Conservation (phyloP, 345 rosid species). For the Arabidopsis suecica region DNA sequence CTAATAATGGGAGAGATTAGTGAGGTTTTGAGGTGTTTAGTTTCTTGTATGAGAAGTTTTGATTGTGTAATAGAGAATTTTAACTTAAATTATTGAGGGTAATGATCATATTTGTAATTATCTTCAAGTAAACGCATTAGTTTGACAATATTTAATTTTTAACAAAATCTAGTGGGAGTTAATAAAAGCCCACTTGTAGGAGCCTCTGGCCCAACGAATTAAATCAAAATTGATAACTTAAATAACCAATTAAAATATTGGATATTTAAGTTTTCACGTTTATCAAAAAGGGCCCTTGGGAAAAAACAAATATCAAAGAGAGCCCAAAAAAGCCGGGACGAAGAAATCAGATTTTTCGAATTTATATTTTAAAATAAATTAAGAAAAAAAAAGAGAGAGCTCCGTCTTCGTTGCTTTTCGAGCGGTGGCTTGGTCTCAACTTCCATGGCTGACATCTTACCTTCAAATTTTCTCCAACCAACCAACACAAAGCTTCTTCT, state of each 20-base stretch:
- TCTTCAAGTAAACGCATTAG: no score
- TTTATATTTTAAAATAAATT: background rate
- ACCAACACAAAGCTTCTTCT: background rate
- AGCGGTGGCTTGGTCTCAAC: slow-evolving; percentile 38
- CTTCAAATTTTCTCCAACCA: slow-evolving; percentile 5
- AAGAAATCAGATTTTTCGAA: background rate
- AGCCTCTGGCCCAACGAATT: background rate
- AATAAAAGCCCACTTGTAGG: background rate
- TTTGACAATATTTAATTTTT: no score
- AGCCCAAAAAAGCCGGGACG: slow-evolving; percentile 5
- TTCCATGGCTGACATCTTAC: slow-evolving; percentile 40
- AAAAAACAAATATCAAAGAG: background rate
- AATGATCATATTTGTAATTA: background rate
- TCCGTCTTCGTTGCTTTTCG: slow-evolving; percentile 36
- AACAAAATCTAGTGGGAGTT: background rate
- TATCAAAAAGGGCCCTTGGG: background rate
- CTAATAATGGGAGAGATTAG: slow-evolving; percentile 29
- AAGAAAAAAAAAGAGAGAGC: background rate
- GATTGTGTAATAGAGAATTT: slow-evolving; percentile 6
- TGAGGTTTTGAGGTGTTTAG: slow-evolving; percentile 39
- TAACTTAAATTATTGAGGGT: background rate
- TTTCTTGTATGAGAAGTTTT: slow-evolving; percentile 28
- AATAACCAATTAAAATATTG: background rate
- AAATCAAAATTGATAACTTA: background rate
- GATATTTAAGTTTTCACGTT: background rate